Conservation (phyloP, 805 yeast species). For the Kodamaea neixiangensis region DNA sequence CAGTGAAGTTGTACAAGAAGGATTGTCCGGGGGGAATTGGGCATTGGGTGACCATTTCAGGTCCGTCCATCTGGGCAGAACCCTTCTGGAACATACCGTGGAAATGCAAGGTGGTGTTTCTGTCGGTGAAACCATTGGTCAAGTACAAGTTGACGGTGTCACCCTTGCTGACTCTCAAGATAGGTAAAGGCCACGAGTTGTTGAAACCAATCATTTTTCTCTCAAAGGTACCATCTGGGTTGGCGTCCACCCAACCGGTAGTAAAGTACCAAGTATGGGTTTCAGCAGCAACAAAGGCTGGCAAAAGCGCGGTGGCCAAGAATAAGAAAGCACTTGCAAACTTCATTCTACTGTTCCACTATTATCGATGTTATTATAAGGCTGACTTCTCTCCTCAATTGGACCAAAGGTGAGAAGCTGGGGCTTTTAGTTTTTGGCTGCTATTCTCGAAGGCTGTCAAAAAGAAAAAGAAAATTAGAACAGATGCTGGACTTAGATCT, state of each 20-base stretch:
- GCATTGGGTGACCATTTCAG: constrained; percentile 85
- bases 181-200: constrained; percentile 87
- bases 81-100: constrained; percentile 90
- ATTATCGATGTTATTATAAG: constrained; percentile 8
- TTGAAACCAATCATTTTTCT: constrained; percentile 68
- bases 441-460: not conserved
- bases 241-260: constrained; percentile 62
- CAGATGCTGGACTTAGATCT: not conserved
- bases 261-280: constrained; percentile 68
- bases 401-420: constrained; percentile 9
- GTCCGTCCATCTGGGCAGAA: constrained; percentile 84
- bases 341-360: constrained; percentile 10
- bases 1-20: constrained; percentile 83
- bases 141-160: constrained; percentile 75
- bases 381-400: constrained; percentile 9
- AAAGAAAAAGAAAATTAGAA: not conserved
- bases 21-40: constrained; percentile 82
- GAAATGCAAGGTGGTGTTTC: constrained; percentile 82
- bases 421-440: constrained; percentile 2
- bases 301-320: constrained; percentile 17
- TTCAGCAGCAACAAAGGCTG: constrained; percentile 33
- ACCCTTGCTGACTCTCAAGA: constrained; percentile 70
- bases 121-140: constrained; percentile 69
- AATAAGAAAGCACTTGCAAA: constrained; percentile 14
- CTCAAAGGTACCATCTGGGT: constrained; percentile 63